These are phyloP conservation scores for Penicillium turbatum DNA, from an alignment of 495 filamentous ascomycete genomes.

Conservation along the genomic window DNA sequence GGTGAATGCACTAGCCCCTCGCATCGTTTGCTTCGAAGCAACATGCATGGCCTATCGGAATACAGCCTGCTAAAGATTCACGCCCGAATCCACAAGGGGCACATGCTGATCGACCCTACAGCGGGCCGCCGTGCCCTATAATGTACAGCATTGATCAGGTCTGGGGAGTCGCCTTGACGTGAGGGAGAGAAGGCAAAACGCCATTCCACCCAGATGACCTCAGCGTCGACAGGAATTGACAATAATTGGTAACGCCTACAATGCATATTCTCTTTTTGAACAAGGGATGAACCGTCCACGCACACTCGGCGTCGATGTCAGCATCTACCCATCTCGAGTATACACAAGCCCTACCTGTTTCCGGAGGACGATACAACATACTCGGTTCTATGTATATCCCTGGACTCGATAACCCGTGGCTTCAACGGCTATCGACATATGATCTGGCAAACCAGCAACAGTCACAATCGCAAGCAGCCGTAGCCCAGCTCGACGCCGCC, in stretches of 20 bases:
- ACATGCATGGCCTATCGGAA: constrained; percentile 21
- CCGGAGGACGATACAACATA: too few relatives aligned
- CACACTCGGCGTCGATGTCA: neutral
- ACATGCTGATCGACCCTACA: constrained; percentile 13
- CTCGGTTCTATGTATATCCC: neutral
- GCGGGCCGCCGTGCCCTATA: constrained; percentile 1
- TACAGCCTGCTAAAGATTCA: constrained; percentile 1
- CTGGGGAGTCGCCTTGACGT: neutral
- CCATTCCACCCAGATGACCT: constrained; percentile 1
- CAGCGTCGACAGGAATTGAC: neutral
- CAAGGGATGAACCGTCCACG: constrained; percentile 3
- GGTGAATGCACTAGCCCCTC: constrained; percentile 9
- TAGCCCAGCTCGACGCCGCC: neutral
- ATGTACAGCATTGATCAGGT: too few relatives aligned
- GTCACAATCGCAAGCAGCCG: neutral
- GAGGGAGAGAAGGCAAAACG: constrained; percentile 4
- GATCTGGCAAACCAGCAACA: neutral
- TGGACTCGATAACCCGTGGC: neutral
- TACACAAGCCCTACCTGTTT: neutral
- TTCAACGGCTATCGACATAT: constrained; percentile 7
- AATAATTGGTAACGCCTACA: neutral
- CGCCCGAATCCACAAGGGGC: neutral
- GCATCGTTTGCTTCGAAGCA: constrained; percentile 9
- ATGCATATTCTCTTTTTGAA: neutral
- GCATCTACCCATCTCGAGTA: neutral